Conservation (phyloP, 495 filamentous ascomycete species). For the Melanomma pulvis-pyrius region DNA sequence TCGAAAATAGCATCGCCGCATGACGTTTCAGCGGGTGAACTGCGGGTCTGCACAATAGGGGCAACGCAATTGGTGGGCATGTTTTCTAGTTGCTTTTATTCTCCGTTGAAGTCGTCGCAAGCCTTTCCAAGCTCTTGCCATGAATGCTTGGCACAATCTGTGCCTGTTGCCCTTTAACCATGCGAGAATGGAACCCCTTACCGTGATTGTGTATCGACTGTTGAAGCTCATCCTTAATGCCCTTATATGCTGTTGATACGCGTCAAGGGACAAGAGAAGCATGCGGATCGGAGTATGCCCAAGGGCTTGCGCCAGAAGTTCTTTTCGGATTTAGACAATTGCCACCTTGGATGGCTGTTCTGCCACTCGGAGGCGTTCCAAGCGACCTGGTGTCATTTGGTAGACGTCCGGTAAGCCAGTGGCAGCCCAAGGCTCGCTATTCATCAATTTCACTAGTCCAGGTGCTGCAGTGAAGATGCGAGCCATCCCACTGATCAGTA, state of each 20-base stretch:
- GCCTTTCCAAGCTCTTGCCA: neutral
- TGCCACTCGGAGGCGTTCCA: neutral
- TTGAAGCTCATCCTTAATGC: too few relatives aligned
- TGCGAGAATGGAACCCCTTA: too few relatives aligned
- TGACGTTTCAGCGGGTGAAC: neutral
- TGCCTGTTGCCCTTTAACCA: too few relatives aligned
- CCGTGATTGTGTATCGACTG: too few relatives aligned
- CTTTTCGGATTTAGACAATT: constrained; percentile 11
- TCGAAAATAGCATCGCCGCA: neutral
- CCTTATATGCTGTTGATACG: too few relatives aligned
- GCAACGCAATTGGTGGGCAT: neutral
- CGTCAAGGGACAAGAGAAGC: too few relatives aligned
- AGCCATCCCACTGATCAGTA: constrained; percentile 4
- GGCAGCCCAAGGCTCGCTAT: constrained; percentile 5
- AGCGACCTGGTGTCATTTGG: neutral
- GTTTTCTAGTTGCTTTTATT: neutral
- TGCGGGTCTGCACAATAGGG: neutral
- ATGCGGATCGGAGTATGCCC: too few relatives aligned
- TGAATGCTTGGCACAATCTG: neutral
- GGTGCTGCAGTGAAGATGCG: constrained; percentile 20
- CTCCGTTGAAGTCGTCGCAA: neutral
- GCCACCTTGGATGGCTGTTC: neutral
- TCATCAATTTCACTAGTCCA: constrained; percentile 13
- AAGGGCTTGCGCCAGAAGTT: too few relatives aligned
- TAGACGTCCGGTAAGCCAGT: constrained; percentile 19